Percentiles rank a stretch among this genome's conserved stretches.
These are phyloP conservation scores for Pulveroboletus frians DNA, from an alignment of 768 basidiomycete species.

Conservation along the genomic window DNA sequence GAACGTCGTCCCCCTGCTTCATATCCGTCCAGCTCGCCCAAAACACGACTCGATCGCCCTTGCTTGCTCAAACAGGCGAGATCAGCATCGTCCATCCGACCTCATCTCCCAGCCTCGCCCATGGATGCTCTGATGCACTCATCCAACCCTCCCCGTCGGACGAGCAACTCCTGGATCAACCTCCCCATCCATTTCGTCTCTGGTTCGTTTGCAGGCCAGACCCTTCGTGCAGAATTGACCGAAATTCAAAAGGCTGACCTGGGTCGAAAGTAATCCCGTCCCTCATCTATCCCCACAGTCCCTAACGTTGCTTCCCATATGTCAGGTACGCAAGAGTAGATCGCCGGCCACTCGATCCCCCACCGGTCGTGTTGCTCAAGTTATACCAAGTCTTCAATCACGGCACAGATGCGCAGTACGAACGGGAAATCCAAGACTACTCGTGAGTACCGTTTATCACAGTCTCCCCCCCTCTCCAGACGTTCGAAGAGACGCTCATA, in stretches of 20 bases:
- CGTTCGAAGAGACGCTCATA: slow-evolving; percentile 2
- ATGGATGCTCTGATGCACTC: slow-evolving; percentile 19
- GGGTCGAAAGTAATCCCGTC: slow-evolving; percentile 53
- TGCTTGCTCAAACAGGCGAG: slow-evolving; percentile 1
- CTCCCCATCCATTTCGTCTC: slow-evolving; percentile 48
- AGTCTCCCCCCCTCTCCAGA: not conserved
- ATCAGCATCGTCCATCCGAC: slow-evolving; percentile 1
- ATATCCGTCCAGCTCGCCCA: slow-evolving; percentile 9
- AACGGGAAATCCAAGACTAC: slow-evolving; percentile 47
- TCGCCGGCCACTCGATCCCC: slow-evolving; percentile 65
- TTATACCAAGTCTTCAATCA: slow-evolving; percentile 43
- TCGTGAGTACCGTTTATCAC: slow-evolving; percentile 33
- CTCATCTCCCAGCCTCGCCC: not conserved
- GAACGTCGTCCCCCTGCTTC: not conserved
- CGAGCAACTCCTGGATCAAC: slow-evolving; percentile 26
- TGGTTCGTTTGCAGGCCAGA: slow-evolving; percentile 58
- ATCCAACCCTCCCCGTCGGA: slow-evolving; percentile 22
- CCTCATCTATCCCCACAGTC: not conserved
- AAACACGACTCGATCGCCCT: slow-evolving; percentile 15
- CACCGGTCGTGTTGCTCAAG: slow-evolving; percentile 51
- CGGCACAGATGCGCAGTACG: slow-evolving; percentile 36
- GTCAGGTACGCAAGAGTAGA: slow-evolving; percentile 55
- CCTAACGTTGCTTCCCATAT: not conserved
- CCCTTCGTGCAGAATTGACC: slow-evolving; percentile 48
- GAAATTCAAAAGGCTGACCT: slow-evolving; percentile 65